Conservation (phyloP, 2,329 filamentous ascomycete species). For the Aspergillus fumigatiaffinis region DNA sequence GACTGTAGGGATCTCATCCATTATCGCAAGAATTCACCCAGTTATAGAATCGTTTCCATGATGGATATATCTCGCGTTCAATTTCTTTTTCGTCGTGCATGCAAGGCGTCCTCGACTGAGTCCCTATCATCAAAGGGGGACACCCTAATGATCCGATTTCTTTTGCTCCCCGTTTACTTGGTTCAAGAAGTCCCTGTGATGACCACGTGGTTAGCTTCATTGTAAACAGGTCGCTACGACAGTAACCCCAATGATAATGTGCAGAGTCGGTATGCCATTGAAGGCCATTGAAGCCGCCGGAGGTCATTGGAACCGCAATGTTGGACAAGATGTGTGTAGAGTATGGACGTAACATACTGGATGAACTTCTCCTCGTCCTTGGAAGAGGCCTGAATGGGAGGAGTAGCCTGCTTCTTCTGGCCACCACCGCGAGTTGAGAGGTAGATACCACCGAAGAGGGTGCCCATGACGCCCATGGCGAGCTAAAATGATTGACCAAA, state of each 20-base stretch:
- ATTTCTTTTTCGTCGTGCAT: neutral
- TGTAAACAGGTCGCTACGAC: neutral
- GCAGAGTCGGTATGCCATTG: neutral
- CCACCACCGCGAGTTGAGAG: conserved; percentile 44
- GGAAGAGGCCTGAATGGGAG: conserved; percentile 61
- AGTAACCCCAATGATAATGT: neutral
- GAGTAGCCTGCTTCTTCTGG: conserved; percentile 45
- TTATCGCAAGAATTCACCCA: neutral
- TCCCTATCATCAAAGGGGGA: conserved; percentile 3
- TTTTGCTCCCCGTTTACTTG: conserved; percentile 46
- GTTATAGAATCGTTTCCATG: neutral
- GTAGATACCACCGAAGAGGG: conserved; percentile 46
- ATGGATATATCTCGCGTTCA: neutral
- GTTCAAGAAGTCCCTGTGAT: conserved; percentile 48
- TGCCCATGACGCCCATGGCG: conserved; percentile 55
- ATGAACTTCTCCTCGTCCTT: conserved; percentile 68
- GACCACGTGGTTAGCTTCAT: neutral
- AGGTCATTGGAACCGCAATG: neutral
- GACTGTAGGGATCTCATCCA: neutral
- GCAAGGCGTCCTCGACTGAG: conserved; percentile 8
- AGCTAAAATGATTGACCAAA: conserved; percentile 43
- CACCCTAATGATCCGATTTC: conserved; percentile 40
- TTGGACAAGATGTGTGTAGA: neutral
- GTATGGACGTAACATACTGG: conserved; percentile 47
- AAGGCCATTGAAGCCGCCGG: neutral